Base-by-base conservation (phyloP, 1,284 basidiomycete species). In the Ganoderma lingzhi region DNA sequence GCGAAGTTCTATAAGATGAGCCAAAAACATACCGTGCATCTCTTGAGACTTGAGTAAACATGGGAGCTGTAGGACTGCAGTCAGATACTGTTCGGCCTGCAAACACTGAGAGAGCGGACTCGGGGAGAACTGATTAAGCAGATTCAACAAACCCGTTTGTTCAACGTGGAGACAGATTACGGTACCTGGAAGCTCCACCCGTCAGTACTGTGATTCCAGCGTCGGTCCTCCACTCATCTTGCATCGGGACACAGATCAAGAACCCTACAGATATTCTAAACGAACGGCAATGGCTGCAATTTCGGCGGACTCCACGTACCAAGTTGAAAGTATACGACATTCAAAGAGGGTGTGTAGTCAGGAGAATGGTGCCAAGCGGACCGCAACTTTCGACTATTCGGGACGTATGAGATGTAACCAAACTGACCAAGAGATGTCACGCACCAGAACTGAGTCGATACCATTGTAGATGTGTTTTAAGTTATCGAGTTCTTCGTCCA, bases 241-340 rank as follows among this genome's bases (percentile, higher is more conserved):
- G 82, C 86, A 93, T 89, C 0, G 94, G 93, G 5, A 94, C 84
- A 69, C 91, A 92, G 35, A 94, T 89, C 8, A 95, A 84, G 78
- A 93, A 95, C 0, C 93, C 93, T 94, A 72, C 0, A 3, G 32
- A 0, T 0, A 6, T 12, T 39, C 12, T 64, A 8, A 63, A 35
- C 32, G 3, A 60, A 23, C 37, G 14, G 28, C 30, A 30, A 12
- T 23, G 28, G 8, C 35, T 19, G 37, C 2, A 14, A 8, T 32
- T 28, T 12, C 14, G n/a, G 8, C 19, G n/a, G 8, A 28, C 28
- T 17, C 0, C 6, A 9, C 9, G 28, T 8, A 92, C 96, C 97
- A n/a, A 98, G 86, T 78, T 98, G 97, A 75, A 97, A 96, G 78
- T 97, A 98, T 8, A 96, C 90, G 2, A 96, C 92, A 71, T 95